These are phyloP conservation scores for Cutaneotrichosporon spelunceum DNA, from an alignment of 1,284 basidiomycete genomes.

Conservation along the genomic window DNA sequence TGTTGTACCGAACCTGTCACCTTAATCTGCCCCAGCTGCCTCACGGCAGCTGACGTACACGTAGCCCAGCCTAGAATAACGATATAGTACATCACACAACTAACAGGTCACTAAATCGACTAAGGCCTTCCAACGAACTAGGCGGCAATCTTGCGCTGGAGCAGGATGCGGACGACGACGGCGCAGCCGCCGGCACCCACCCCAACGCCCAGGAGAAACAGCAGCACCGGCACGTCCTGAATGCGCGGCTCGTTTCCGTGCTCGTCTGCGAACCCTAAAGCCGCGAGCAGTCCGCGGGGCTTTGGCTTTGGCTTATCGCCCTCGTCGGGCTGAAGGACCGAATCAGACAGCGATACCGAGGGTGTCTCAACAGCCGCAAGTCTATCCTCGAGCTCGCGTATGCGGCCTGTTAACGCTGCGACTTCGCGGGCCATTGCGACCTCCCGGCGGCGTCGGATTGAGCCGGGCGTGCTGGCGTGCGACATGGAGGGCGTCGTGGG, in stretches of 20 bases:
- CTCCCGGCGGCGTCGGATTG: background rate
- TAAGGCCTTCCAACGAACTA: background rate
- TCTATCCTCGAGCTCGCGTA: slow-evolving; percentile 23
- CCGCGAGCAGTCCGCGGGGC: slow-evolving; percentile 8
- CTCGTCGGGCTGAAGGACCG: background rate
- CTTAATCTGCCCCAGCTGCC: no score
- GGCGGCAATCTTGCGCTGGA: slow-evolving; percentile 1
- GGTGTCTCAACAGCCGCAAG: slow-evolving; percentile 18
- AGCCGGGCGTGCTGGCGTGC: background rate
- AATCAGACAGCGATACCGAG: background rate
- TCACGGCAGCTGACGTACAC: no score
- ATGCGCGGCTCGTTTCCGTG: slow-evolving; percentile 15
- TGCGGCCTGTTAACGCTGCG: slow-evolving; percentile 14
- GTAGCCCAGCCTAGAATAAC: no score
- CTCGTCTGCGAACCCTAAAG: slow-evolving; percentile 11
- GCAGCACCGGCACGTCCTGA: slow-evolving; percentile 15
- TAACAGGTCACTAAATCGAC: background rate
- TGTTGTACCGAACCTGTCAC: no score
- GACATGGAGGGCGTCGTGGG: background rate
- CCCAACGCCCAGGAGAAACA: slow-evolving; percentile 23
- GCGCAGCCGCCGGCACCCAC: slow-evolving; percentile 20
- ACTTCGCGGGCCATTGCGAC: slow-evolving; percentile 15
- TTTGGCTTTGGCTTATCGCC: background rate
- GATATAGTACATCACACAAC: background rate
- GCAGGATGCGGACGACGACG: slow-evolving; percentile 14